Percentiles rank a stretch among this genome's conserved stretches.
These are phyloP conservation scores for Ailanthus altissimus DNA, from an alignment of 345 rosid genomes.

Conservation along the genomic window DNA sequence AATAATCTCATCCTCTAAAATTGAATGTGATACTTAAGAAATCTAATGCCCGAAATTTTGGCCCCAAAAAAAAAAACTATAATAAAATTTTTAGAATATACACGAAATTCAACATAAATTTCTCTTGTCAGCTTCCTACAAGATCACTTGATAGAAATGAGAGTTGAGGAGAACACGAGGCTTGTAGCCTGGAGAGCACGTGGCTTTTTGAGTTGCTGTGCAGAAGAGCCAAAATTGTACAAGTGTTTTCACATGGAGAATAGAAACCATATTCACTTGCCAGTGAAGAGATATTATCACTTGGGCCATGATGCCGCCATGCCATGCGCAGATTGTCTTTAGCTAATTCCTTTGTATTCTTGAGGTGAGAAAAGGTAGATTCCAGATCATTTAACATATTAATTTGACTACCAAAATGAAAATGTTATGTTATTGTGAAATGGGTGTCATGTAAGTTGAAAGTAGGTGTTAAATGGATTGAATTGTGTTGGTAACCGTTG, in stretches of 20 bases:
- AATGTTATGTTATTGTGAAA: too few species aligned
- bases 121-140: background rate
- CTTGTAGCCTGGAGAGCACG: background rate
- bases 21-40: too few species aligned
- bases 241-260: constrained; percentile 4
- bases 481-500: too few species aligned
- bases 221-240: background rate
- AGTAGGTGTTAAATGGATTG: too few species aligned
- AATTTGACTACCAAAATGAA: too few species aligned
- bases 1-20: too few species aligned
- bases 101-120: background rate
- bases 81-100: background rate
- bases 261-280: background rate
- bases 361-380: background rate
- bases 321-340: background rate
- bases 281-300: too few species aligned
- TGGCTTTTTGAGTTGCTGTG: background rate
- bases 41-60: too few species aligned
- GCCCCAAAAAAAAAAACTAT: background rate
- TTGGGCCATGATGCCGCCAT: background rate
- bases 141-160: background rate
- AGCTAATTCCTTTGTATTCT: background rate
- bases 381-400: too few species aligned
- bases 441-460: too few species aligned
- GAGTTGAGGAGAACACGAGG: background rate